Evolutionary conservation across 2,329 filamentous ascomycete species (phyloP), one percentile per base, ranked within the genome.

Genomic region (Trichoderma endophyticum): DNA sequence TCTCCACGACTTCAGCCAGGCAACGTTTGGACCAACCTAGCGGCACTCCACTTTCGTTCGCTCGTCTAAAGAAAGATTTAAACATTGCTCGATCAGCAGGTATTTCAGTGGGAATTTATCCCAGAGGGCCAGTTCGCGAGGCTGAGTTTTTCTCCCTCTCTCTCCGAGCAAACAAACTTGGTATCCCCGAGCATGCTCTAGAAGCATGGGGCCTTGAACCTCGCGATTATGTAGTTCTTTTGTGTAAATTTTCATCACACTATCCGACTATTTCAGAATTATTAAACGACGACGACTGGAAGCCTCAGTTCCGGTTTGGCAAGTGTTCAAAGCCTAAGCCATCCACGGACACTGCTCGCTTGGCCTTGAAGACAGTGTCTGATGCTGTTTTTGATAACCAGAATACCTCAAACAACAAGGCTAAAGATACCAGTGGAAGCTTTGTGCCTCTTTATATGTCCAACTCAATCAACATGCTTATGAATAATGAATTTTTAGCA

Each of bases 311-410:
- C 78, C 87, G 90, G 7, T 85, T 96, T 28, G 92, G 93, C 1
- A 88, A 93, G 70, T 91, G 92, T 76, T 82, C 86, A n/a, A 85
- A 81, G 4, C 93, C 95, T 80, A 96, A 95, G 76, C 93, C 94
- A 1, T 88, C 87, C 0, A 66, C 86, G 1, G 75, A 82, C 3
- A 86, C 90, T 62, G 88, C 88, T 1, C 81, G 85, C 39, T 77
- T 82, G 6, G 85, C 86, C 0, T 91, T 92, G 51, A 15, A 75
- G 11, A 18, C 11, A 4, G 5, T 32, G 4, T n/a, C 30, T n/a
- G 56, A 61, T 36, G 36, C 9, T 12, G 34, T 36, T 36, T 36
- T 36, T 36, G 34, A 3, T 15, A 26, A 11, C 21, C 14, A 30
- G 34, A 51, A 11, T 12, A 14, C 26, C 24, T 3, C 18, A 32